These are phyloP conservation scores for Fusarium keratoplasticum DNA, from an alignment of 2,329 filamentous ascomycete genomes.

Conservation along the genomic window DNA sequence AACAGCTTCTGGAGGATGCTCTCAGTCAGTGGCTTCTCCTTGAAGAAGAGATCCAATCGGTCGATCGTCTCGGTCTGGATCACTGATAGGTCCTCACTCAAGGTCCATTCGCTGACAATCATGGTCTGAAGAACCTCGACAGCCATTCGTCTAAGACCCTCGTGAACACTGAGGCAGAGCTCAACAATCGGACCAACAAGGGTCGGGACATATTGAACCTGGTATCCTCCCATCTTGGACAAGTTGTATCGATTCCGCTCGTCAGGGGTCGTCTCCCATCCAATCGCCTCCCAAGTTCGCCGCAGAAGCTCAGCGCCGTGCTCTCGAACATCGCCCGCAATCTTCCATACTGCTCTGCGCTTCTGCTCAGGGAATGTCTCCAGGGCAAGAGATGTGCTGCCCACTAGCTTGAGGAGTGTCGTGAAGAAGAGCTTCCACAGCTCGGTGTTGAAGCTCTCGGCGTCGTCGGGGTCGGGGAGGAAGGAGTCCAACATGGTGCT, in stretches of 20 bases:
- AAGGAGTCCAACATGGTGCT: constrained; percentile 84
- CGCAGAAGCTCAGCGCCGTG: constrained; percentile 87
- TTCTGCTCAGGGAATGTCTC: constrained; percentile 99
- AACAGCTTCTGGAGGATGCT: constrained; percentile 93
- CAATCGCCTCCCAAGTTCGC: constrained; percentile 92
- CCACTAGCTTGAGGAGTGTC: constrained; percentile 87
- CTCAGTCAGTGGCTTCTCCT: constrained; percentile 87
- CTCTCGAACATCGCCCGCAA: constrained; percentile 94
- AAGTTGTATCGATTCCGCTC: constrained; percentile 83
- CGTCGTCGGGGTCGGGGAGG: constrained; percentile 89
- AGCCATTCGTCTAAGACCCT: constrained; percentile 87
- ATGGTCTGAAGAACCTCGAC: constrained; percentile 96
- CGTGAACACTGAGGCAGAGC: constrained; percentile 94
- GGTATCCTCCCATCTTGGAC: constrained; percentile 90
- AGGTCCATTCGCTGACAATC: constrained; percentile 98
- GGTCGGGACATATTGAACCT: constrained; percentile 96
- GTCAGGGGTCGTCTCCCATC: constrained; percentile 90
- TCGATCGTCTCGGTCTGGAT: constrained; percentile 98
- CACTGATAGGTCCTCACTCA: constrained; percentile 90
- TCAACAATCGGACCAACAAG: constrained; percentile 93
- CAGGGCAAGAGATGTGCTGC: constrained; percentile 87
- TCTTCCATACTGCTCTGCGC: constrained; percentile 96
- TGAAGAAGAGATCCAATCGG: constrained; percentile 89
- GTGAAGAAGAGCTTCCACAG: constrained; percentile 95
- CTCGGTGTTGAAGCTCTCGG: constrained; percentile 91